Evolutionary conservation across 495 filamentous ascomycete genomes (phyloP).

Genomic region (Penicillium salamii): DNA sequence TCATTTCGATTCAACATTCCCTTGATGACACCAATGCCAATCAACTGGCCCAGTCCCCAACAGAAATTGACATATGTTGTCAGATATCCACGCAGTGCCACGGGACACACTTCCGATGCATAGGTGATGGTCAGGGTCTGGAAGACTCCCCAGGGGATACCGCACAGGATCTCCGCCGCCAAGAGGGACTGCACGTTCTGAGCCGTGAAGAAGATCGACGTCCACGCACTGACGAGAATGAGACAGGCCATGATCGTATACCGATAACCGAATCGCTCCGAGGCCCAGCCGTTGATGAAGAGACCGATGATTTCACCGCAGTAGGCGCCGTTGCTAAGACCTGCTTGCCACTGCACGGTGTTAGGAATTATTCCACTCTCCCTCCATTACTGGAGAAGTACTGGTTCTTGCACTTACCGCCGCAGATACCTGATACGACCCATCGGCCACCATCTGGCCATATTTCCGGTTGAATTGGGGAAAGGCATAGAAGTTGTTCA

Average conservation of each 20-base stretch:
- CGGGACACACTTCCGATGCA: slow-evolving; percentile 75
- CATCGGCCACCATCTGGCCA: slow-evolving; percentile 53
- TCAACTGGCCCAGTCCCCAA: slow-evolving; percentile 76
- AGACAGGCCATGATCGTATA: slow-evolving; percentile 71
- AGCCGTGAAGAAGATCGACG: slow-evolving; percentile 74
- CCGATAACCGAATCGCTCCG: slow-evolving; percentile 71
- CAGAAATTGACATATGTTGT: slow-evolving; percentile 83
- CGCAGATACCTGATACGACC: slow-evolving; percentile 66
- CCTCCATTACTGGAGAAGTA: too few relatives aligned
- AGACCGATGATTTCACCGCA: slow-evolving; percentile 75
- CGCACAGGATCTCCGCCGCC: slow-evolving; percentile 72
- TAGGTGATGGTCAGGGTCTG: slow-evolving; percentile 79
- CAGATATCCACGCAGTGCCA: slow-evolving; percentile 67
- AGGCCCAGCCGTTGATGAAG: slow-evolving; percentile 72
- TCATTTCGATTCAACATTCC: slow-evolving; percentile 55
- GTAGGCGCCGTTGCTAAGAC: slow-evolving; percentile 65
- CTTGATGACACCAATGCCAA: slow-evolving; percentile 71
- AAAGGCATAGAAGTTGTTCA: slow-evolving; percentile 51
- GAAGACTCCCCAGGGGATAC: slow-evolving; percentile 81
- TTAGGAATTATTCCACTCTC: slow-evolving; percentile 6
- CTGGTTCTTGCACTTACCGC: slow-evolving; percentile 25
- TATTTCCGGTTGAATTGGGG: slow-evolving; percentile 65
- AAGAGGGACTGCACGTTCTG: slow-evolving; percentile 65
- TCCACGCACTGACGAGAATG: slow-evolving; percentile 63
- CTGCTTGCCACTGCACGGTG: slow-evolving; percentile 63